These are phyloP conservation scores for Cydonia oblonga DNA, from an alignment of 331 rosid species.

Conservation along the genomic window DNA sequence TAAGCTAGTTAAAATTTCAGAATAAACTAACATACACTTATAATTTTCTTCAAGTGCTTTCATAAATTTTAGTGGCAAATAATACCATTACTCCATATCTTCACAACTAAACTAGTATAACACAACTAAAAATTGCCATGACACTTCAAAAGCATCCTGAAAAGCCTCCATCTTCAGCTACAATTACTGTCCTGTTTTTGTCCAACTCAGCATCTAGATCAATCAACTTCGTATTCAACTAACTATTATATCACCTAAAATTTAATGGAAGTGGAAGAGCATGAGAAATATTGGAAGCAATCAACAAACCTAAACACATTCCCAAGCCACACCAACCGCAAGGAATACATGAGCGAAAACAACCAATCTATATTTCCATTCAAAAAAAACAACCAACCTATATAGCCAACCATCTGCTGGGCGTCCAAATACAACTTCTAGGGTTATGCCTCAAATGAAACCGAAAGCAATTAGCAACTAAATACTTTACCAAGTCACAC, in stretches of 20 bases:
- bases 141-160: background rate
- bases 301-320: background rate
- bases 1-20: background rate
- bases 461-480: background rate
- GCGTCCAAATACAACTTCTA: background rate
- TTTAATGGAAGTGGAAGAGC: background rate
- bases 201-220: background rate
- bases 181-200: background rate
- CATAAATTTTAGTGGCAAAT: no score
- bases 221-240: background rate
- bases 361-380: no score
- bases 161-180: background rate
- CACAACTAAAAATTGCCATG: background rate
- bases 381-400: background rate
- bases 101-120: background rate
- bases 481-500: background rate
- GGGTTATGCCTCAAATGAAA: background rate
- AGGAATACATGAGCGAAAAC: background rate
- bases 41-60: background rate
- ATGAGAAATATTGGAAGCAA: background rate
- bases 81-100: background rate
- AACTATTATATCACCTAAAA: background rate
- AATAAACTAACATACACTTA: background rate
- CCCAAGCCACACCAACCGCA: background rate
- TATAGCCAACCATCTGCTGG: background rate